A percentile compares a stretch with the other conserved stretches of the same genome.
phyloP scores from a whole-genome alignment of 2,329 filamentous ascomycete species.

The Sarocladium oryzae region DNA sequence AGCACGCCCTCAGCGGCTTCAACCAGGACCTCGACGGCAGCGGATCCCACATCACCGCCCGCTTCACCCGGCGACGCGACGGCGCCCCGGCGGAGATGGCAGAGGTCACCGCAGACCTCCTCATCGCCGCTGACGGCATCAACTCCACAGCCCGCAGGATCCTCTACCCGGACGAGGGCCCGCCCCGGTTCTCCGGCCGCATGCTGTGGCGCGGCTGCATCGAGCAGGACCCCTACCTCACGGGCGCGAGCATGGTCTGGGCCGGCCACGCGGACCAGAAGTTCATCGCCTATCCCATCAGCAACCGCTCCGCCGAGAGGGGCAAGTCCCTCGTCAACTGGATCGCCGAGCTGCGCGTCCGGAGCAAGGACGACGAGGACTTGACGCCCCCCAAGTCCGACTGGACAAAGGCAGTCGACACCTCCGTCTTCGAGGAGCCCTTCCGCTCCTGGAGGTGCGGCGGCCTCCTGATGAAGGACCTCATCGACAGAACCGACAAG shows the following conservation, averaged over 20 bases:
- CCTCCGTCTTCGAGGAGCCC: not conserved
- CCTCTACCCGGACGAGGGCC: slow-evolving; percentile 5
- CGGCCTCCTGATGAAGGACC: not conserved
- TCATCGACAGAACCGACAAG: slow-evolving; percentile 3
- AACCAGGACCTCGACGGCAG: too few relatives aligned
- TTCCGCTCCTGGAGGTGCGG: slow-evolving; percentile 1
- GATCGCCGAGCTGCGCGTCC: slow-evolving; percentile 5
- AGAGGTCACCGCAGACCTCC: not conserved
- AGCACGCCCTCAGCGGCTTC: slow-evolving; percentile 7
- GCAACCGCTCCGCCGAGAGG: slow-evolving; percentile 6
- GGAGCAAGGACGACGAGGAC: slow-evolving; percentile 2
- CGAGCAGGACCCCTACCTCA: slow-evolving; percentile 3
- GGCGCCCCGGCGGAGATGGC: not conserved
- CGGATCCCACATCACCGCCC: not conserved
- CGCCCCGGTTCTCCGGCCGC: slow-evolving; percentile 2
- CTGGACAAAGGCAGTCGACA: slow-evolving; percentile 6
- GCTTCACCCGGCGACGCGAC: not conserved
- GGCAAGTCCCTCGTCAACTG: slow-evolving; percentile 4
- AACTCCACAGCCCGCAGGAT: not conserved
- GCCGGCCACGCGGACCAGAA: slow-evolving; percentile 7
- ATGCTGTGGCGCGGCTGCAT: slow-evolving; percentile 9
- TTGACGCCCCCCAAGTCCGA: slow-evolving; percentile 6
- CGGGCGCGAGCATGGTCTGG: slow-evolving; percentile 8
- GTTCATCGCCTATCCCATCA: slow-evolving; percentile 8
- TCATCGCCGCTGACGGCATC: slow-evolving; percentile 4